phyloP scores from a whole-genome alignment of 2,329 filamentous ascomycete genomes.

The Neurospora crassa region DNA sequence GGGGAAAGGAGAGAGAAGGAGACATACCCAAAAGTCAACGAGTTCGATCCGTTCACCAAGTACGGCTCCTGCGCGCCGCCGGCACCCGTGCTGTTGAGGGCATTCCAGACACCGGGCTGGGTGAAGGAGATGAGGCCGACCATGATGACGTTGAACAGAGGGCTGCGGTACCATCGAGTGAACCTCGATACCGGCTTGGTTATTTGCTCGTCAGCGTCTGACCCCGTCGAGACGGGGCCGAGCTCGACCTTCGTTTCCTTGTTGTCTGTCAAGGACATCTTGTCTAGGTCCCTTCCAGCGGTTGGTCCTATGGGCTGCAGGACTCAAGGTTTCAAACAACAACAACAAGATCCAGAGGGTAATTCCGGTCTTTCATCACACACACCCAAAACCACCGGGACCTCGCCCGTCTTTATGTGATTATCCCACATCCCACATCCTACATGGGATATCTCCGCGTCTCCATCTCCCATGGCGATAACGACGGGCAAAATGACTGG shows the following conservation, averaged over 20 bases:
- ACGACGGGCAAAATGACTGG: neutral
- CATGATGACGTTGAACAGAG: slow-evolving; percentile 36
- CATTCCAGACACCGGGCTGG: slow-evolving; percentile 38
- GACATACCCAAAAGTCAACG: slow-evolving; percentile 28
- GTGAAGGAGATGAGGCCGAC: slow-evolving; percentile 35
- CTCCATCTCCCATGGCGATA: slow-evolving; percentile 3
- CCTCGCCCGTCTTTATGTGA: neutral
- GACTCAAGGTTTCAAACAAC: neutral
- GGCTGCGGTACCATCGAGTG: slow-evolving; percentile 31
- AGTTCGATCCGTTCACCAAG: slow-evolving; percentile 31
- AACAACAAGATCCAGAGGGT: neutral
- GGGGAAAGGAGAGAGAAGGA: neutral
- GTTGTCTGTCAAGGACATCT: slow-evolving; percentile 9
- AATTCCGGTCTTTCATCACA: neutral
- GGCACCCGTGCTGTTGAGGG: slow-evolving; percentile 30
- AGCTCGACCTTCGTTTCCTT: slow-evolving; percentile 6
- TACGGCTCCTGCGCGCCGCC: slow-evolving; percentile 27
- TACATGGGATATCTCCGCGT: neutral
- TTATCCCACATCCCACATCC: no score
- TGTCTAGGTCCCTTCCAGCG: neutral
- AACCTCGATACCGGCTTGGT: slow-evolving; percentile 21
- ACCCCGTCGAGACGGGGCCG: slow-evolving; percentile 1
- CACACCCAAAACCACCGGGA: neutral
- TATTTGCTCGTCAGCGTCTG: slow-evolving; percentile 2
- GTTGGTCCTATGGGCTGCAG: neutral